Evolutionary conservation across 2,329 filamentous ascomycete species (phyloP).

Genomic region (Samsoniella hepiali): DNA sequence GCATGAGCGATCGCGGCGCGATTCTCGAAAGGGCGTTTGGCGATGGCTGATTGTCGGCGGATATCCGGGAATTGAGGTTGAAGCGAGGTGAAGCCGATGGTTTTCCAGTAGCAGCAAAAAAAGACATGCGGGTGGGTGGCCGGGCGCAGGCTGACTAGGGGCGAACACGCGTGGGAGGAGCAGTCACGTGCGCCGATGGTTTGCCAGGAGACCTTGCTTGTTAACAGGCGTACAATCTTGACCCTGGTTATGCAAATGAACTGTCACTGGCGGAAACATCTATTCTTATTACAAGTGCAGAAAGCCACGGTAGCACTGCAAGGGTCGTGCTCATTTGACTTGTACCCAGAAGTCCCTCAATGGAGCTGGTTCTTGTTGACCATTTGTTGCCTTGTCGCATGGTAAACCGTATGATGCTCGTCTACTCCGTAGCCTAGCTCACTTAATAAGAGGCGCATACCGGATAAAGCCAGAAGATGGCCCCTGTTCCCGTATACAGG

Average conservation of each 20-base stretch:
- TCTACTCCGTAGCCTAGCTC: too few relatives aligned
- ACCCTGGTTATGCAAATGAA: constrained; percentile 5
- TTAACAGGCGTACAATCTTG: not conserved
- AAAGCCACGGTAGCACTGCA: not conserved
- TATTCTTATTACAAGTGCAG: not conserved
- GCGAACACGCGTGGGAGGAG: not conserved
- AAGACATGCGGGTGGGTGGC: not conserved
- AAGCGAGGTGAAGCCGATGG: constrained; percentile 40
- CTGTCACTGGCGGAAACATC: not conserved
- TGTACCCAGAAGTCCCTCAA: not conserved
- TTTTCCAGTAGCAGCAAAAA: constrained; percentile 19
- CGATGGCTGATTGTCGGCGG: constrained; percentile 44
- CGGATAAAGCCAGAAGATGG: not conserved
- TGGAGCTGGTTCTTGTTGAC: not conserved
- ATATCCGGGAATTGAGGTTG: constrained; percentile 39
- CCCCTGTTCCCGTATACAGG: not conserved
- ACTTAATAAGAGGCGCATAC: not conserved
- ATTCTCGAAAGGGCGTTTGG: constrained; percentile 23
- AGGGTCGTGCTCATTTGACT: not conserved
- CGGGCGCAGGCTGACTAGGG: not conserved
- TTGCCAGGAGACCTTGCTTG: not conserved
- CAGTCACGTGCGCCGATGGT: constrained; percentile 12
- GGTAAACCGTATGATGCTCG: not conserved
- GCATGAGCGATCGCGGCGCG: constrained; percentile 16
- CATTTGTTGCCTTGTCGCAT: too few relatives aligned